Conservation (phyloP, 257 asterid species). For the Salvia rosmarinus region DNA sequence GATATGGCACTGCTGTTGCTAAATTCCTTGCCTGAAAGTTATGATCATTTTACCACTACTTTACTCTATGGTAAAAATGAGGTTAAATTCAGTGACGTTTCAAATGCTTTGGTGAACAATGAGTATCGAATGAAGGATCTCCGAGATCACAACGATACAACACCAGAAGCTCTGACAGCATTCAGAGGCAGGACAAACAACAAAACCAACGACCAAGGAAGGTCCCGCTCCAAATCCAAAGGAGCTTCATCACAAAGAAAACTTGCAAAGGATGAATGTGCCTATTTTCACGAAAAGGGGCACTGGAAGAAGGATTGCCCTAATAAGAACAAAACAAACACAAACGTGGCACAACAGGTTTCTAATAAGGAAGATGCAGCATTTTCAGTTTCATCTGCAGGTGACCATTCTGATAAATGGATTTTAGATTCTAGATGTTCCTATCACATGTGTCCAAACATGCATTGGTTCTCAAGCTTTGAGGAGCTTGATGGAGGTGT, state of each 20-base stretch:
- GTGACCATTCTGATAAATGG: background rate
- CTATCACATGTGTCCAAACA: background rate
- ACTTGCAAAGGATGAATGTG: background rate
- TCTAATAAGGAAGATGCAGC: background rate
- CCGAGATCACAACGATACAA: background rate
- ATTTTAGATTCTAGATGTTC: background rate
- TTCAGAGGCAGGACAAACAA: background rate
- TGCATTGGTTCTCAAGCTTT: conserved; percentile 1
- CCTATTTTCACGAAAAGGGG: conserved; percentile 1
- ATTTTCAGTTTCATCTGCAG: background rate
- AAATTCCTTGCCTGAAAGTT: background rate
- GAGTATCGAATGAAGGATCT: background rate
- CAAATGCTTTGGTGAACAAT: background rate
- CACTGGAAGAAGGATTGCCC: conserved; percentile 17
- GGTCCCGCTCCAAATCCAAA: background rate
- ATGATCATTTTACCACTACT: background rate
- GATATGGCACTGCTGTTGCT: background rate
- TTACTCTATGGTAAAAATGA: background rate
- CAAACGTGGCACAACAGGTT: background rate
- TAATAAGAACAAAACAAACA: background rate
- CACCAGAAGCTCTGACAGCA: background rate
- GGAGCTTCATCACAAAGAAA: background rate
- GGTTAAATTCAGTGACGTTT: background rate
- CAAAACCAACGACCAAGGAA: background rate
- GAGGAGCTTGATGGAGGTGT: background rate